A percentile compares a stretch with the other conserved stretches of the same genome.
These are phyloP conservation scores for Saccharomycopsis fodiens DNA, from an alignment of 805 yeast genomes.

Conservation along the genomic window DNA sequence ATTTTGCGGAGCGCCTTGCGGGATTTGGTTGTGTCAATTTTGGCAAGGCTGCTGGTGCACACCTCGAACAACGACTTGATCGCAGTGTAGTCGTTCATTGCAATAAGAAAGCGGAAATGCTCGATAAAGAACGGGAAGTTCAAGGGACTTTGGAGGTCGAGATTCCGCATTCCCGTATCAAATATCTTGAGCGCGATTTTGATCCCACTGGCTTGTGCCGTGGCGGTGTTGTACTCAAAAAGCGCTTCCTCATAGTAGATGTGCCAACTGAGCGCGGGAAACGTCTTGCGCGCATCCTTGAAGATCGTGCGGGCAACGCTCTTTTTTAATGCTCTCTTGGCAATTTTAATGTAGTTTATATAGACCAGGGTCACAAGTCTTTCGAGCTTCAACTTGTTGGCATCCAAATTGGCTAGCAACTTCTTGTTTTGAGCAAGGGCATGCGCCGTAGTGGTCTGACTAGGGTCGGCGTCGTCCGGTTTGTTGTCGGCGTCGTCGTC, in stretches of 20 bases:
- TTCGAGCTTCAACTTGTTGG: slow-evolving; percentile 21
- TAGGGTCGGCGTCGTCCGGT: slow-evolving; percentile 18
- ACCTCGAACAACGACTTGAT: slow-evolving; percentile 80
- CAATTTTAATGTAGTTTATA: slow-evolving; percentile 60
- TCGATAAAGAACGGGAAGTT: slow-evolving; percentile 56
- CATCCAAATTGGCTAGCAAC: slow-evolving; percentile 12
- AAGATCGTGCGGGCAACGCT: slow-evolving; percentile 39
- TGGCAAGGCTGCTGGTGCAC: slow-evolving; percentile 43
- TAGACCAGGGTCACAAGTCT: slow-evolving; percentile 49
- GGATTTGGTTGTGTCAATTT: slow-evolving; percentile 22
- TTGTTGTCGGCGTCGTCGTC: slow-evolving; percentile 4
- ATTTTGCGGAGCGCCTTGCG: slow-evolving; percentile 36
- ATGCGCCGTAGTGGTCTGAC: slow-evolving; percentile 20
- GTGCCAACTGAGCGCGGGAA: slow-evolving; percentile 64
- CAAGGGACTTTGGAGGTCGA: slow-evolving; percentile 31
- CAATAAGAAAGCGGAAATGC: slow-evolving; percentile 67
- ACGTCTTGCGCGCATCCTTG: slow-evolving; percentile 64
- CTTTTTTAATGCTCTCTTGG: slow-evolving; percentile 44
- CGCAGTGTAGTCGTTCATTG: slow-evolving; percentile 61
- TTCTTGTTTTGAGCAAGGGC: slow-evolving; percentile 1
- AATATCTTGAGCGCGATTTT: slow-evolving; percentile 70
- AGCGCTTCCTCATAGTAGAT: slow-evolving; percentile 76
- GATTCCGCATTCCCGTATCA: slow-evolving; percentile 62
- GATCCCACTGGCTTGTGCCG: slow-evolving; percentile 35
- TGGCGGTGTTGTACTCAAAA: slow-evolving; percentile 60